phyloP scores from a whole-genome alignment of 495 filamentous ascomycete genomes.

The Tuber borchii region DNA sequence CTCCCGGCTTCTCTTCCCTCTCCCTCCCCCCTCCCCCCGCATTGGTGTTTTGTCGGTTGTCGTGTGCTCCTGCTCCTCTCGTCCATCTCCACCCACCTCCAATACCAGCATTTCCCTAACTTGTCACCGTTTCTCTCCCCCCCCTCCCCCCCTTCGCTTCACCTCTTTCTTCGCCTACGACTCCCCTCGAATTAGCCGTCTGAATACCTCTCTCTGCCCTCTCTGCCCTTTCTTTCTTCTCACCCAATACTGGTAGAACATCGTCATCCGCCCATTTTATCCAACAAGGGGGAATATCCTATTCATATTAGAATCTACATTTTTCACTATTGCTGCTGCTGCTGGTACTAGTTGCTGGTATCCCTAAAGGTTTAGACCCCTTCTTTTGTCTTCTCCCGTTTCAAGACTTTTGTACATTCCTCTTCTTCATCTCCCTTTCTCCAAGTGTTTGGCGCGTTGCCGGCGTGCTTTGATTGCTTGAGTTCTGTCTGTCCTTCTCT shows the following conservation, averaged over 20 bases:
- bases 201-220: neutral
- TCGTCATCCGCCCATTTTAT: neutral
- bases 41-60: slow-evolving; percentile 3
- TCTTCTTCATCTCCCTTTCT: neutral
- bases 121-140: neutral
- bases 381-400: neutral
- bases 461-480: neutral
- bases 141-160: neutral
- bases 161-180: neutral
- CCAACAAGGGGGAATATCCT: neutral
- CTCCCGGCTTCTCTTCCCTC: neutral
- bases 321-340: neutral
- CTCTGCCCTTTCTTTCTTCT: neutral
- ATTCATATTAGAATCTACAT: neutral
- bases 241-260: neutral
- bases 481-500: neutral
- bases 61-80: neutral
- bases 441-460: neutral
- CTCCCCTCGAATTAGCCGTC: neutral
- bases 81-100: neutral
- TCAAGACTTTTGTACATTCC: neutral
- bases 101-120: neutral
- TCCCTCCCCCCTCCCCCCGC: too few species aligned
- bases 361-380: neutral
- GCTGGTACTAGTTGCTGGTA: neutral